A percentile compares a stretch with the other conserved stretches of the same genome.
phyloP scores from a whole-genome alignment of 2,329 filamentous ascomycete genomes.

The Didymella exigua region DNA sequence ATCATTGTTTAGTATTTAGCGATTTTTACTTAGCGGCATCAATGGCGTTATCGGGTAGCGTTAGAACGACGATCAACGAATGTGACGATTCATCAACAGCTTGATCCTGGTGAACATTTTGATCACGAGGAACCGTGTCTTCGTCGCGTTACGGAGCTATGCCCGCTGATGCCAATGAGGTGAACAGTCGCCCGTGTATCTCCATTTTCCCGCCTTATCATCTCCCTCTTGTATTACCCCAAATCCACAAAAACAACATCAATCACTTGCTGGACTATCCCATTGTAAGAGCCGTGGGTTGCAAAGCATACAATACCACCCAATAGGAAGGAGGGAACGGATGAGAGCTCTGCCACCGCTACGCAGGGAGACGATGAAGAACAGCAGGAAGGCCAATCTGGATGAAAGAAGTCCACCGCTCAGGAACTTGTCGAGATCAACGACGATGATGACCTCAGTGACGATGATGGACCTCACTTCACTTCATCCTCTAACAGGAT shows the following conservation, averaged over 20 bases:
- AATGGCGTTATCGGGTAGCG: constrained; percentile 16
- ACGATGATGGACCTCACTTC: background rate
- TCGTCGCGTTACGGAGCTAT: background rate
- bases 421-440: background rate
- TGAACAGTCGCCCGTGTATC: background rate
- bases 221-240: background rate
- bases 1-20: constrained; percentile 22
- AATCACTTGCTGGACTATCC: background rate
- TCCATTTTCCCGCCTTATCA: background rate
- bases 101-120: background rate
- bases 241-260: background rate
- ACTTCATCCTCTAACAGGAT: constrained; percentile 9
- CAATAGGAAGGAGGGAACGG: constrained; percentile 1
- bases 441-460: background rate
- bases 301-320: background rate
- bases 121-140: background rate
- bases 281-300: background rate
- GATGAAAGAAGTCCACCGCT: background rate
- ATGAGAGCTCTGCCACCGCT: background rate
- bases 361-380: background rate
- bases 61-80: background rate
- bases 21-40: constrained; percentile 27
- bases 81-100: background rate
- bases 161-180: background rate
- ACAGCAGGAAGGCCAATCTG: background rate